Conservation (phyloP, 371 early-diverging fungal species). For the Syncephalastrum contaminatum region DNA sequence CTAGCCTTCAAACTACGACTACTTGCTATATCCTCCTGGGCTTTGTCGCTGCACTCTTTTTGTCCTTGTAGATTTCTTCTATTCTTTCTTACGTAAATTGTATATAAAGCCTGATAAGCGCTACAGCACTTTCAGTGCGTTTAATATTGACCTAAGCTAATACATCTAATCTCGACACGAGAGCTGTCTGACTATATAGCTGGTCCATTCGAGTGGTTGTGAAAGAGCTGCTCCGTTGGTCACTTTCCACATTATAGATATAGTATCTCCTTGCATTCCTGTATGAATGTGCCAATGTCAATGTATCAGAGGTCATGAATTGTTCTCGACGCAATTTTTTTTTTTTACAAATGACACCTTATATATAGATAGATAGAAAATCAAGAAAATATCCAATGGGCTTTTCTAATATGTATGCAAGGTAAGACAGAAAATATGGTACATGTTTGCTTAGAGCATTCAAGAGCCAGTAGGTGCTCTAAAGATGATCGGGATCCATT, state of each 20-base stretch:
- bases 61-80: constrained; percentile 9
- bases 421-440: not conserved
- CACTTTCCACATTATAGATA: too few species aligned
- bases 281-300: too few species aligned
- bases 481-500: constrained; percentile 17
- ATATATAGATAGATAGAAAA: too few species aligned
- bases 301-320: too few species aligned
- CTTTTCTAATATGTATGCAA: not conserved
- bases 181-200: not conserved
- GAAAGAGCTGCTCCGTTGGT: too few species aligned
- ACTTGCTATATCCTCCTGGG: constrained; percentile 8
- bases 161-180: not conserved
- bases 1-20: constrained; percentile 4
- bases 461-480: not conserved
- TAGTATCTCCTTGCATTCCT: too few species aligned
- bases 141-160: not conserved
- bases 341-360: too few species aligned
- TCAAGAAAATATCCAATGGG: not conserved
- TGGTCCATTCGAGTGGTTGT: too few species aligned
- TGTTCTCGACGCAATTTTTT: too few species aligned
- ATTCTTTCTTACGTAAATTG: not conserved
- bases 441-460: not conserved
- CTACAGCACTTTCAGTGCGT: not conserved
- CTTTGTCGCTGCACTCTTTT: constrained; percentile 11
- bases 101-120: not conserved